These are phyloP conservation scores for Leishmania arabica DNA, from an alignment of 208 protist genomes.

Conservation along the genomic window DNA sequence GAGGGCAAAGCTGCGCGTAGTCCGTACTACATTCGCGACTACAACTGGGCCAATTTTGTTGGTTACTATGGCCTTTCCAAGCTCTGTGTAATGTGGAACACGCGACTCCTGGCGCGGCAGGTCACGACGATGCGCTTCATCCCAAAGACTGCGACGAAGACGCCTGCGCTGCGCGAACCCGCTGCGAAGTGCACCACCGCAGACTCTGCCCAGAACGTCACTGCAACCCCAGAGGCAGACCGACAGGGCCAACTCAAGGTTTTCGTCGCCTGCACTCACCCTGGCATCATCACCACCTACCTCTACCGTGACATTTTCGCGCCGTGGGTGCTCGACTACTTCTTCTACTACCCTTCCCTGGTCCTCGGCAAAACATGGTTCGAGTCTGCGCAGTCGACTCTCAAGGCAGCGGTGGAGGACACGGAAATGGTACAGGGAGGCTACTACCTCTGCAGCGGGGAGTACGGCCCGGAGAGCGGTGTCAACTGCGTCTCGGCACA, in stretches of 20 bases:
- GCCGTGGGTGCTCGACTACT: slow-evolving; percentile 58
- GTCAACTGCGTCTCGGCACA: slow-evolving; percentile 68
- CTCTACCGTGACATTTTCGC: slow-evolving; percentile 88
- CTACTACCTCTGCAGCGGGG: slow-evolving; percentile 82
- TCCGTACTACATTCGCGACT: slow-evolving; percentile 43
- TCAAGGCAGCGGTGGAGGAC: slow-evolving; percentile 58
- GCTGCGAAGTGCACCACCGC: neutral
- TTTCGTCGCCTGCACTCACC: slow-evolving; percentile 79
- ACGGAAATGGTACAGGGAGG: slow-evolving; percentile 66
- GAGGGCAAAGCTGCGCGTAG: too few relatives aligned
- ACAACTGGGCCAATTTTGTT: slow-evolving; percentile 66
- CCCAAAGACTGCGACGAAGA: slow-evolving; percentile 3
- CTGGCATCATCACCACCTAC: slow-evolving; percentile 75
- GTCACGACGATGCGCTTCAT: slow-evolving; percentile 40
- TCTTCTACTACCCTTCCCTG: slow-evolving; percentile 85
- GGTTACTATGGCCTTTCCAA: slow-evolving; percentile 90
- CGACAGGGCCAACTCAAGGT: slow-evolving; percentile 40
- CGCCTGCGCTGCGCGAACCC: neutral
- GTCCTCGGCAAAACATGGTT: slow-evolving; percentile 81
- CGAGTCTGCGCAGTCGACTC: slow-evolving; percentile 76
- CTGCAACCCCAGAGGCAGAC: neutral
- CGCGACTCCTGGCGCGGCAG: slow-evolving; percentile 58
- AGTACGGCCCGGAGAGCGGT: slow-evolving; percentile 65
- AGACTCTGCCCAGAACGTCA: neutral
- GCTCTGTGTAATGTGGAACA: slow-evolving; percentile 87